phyloP scores from a whole-genome alignment of 768 basidiomycete genomes.

The Boletellus emodensis region DNA sequence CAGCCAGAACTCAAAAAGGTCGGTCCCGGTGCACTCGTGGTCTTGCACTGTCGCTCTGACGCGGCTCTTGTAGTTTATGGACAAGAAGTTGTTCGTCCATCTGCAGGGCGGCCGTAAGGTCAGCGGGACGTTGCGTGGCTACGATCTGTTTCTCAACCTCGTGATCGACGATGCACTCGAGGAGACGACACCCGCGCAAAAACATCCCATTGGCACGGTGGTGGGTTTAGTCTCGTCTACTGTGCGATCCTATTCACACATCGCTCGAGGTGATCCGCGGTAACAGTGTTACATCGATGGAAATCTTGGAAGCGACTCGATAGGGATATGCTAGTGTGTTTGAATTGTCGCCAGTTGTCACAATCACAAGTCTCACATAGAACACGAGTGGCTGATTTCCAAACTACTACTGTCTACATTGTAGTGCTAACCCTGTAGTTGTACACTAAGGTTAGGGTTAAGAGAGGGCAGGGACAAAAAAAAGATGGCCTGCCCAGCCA shows the following conservation, averaged over 20 bases:
- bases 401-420: too few species aligned
- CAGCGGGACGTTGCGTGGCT: slow-evolving; percentile 90
- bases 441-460: slow-evolving; percentile 31
- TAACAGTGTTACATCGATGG: slow-evolving; percentile 96
- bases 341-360: too few species aligned
- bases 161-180: slow-evolving; percentile 95
- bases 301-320: slow-evolving; percentile 68
- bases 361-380: too few species aligned
- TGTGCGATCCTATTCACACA: slow-evolving; percentile 3
- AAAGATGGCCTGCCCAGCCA: slow-evolving; percentile 32
- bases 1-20: slow-evolving; percentile 99
- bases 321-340: too few species aligned
- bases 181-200: slow-evolving; percentile 85
- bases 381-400: too few species aligned
- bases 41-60: neutral
- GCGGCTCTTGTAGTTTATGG: slow-evolving; percentile 76
- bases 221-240: slow-evolving; percentile 46
- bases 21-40: slow-evolving; percentile 1
- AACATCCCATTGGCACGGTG: slow-evolving; percentile 87
- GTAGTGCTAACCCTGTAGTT: neutral
- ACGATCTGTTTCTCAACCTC: slow-evolving; percentile 97
- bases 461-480: slow-evolving; percentile 1
- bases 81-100: slow-evolving; percentile 93
- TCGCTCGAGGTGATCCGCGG: slow-evolving; percentile 83
- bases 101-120: slow-evolving; percentile 95